Base-by-base conservation (phyloP, 1,284 basidiomycete species). In the Ceratobasidium sp. region DNA sequence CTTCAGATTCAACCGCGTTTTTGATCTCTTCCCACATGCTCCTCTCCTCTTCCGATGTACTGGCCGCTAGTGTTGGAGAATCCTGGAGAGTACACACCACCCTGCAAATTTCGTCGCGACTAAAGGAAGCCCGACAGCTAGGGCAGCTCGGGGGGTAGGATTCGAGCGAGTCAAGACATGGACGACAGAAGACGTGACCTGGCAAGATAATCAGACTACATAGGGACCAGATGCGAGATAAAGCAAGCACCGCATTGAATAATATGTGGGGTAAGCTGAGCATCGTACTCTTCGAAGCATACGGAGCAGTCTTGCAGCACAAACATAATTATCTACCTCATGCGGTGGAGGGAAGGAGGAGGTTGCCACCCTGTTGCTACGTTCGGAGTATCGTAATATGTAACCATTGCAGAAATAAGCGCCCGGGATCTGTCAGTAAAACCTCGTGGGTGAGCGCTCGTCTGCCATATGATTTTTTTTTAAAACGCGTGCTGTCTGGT, bases 271-370 rank as follows among this genome's bases (percentile, higher is more conserved):
- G 17, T 31, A 11, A 53, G 66, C 6, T 57, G 19, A 19, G 41
- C 33, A 27, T 57, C 51, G 41, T 45, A 69, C 19, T 69, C 66
- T n/a, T 69, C 66, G 33, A 45, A 69, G 15, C 66, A 69, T 14
- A 69, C 27, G 2, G 66, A 45, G 19, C 66, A 69, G 9, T 69
- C 53, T 31, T 57, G 66, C 14, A 69, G 44, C 9, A 59, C 54
- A 19, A 69, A 69, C 66, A 69, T 69, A 24, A 17, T 6, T 5
- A 51, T 24, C 24, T 51, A 17, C 24, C 19, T 19, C 5, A 51
- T n/a, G 6, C 19, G 24, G 24, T 29, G 54, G 15, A 41, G 36
- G 36, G 4, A 41, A 5, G 36, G 36, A 11, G 36, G 11, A 41
- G 11, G 36, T 41, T 41, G 36, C 36, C 36, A 41, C n/a, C 11